phyloP scores from a whole-genome alignment of 2,329 filamentous ascomycete species.

The Trichoderma guizhouense region DNA sequence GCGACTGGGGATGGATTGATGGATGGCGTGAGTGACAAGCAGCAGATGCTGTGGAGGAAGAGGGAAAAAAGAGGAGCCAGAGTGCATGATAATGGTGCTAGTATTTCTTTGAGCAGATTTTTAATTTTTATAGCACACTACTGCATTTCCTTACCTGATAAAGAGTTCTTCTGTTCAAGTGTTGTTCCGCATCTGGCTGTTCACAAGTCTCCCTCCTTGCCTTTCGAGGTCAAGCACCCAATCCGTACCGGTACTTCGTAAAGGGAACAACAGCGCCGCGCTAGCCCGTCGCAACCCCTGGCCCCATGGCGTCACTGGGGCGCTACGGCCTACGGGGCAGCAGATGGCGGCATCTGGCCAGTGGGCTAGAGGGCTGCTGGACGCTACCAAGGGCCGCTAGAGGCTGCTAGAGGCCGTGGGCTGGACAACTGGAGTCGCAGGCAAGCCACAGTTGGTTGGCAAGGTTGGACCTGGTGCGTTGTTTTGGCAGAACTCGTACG shows the following conservation, averaged over 20 bases:
- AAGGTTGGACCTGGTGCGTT: background rate
- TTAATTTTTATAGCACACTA: background rate
- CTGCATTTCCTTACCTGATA: background rate
- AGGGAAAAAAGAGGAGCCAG: background rate
- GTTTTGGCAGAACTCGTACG: background rate
- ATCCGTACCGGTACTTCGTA: background rate
- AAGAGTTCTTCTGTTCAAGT: background rate
- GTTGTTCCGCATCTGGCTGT: background rate
- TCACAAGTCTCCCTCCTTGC: background rate
- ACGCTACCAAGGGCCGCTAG: background rate
- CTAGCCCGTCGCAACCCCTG: constrained; percentile 21
- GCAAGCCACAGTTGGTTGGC: background rate
- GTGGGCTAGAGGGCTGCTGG: background rate
- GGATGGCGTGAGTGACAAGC: background rate
- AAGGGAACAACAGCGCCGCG: background rate
- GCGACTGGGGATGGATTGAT: background rate
- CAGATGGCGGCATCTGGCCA: constrained; percentile 13
- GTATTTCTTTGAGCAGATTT: background rate
- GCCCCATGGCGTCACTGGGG: constrained; percentile 26
- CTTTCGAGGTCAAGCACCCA: background rate
- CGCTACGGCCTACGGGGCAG: constrained; percentile 9
- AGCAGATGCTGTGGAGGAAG: background rate
- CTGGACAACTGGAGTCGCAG: background rate
- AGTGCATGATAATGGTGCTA: background rate
- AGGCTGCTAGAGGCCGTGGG: background rate